These are phyloP conservation scores for Lentinula detonsa DNA, from an alignment of 768 basidiomycete genomes.

Conservation along the genomic window DNA sequence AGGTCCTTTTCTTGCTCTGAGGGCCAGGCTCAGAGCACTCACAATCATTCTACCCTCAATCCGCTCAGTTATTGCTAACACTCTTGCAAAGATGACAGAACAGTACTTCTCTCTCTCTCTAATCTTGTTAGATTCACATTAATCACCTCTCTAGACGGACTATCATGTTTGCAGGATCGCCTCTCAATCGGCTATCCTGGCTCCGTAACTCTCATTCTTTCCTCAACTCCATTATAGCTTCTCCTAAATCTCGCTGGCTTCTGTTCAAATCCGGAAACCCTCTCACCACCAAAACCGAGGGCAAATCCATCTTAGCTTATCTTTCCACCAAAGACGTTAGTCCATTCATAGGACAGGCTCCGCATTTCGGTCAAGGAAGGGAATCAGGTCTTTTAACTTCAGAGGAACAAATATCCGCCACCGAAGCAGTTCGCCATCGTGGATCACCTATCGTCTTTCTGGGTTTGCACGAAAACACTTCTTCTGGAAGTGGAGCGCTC, in stretches of 20 bases:
- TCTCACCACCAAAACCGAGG: slow-evolving; percentile 36
- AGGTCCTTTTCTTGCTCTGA: background rate
- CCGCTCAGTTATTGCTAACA: slow-evolving; percentile 2
- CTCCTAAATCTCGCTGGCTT: slow-evolving; percentile 67
- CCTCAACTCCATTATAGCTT: slow-evolving; percentile 61
- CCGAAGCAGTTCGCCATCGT: slow-evolving; percentile 54
- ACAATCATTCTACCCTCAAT: background rate
- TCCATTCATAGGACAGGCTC: slow-evolving; percentile 57
- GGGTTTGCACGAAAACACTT: slow-evolving; percentile 58
- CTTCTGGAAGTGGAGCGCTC: slow-evolving; percentile 39
- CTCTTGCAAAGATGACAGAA: slow-evolving; percentile 3
- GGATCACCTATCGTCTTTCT: slow-evolving; percentile 70
- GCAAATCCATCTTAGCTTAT: slow-evolving; percentile 38
- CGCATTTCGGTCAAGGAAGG: slow-evolving; percentile 69
- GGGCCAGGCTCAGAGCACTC: background rate
- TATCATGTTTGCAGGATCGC: slow-evolving; percentile 42
- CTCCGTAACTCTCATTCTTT: slow-evolving; percentile 69
- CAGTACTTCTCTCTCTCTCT: background rate
- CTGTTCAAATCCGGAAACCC: slow-evolving; percentile 72
- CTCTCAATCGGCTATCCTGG: slow-evolving; percentile 80
- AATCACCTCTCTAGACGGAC: background rate
- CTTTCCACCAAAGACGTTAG: slow-evolving; percentile 58
- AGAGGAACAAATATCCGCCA: slow-evolving; percentile 26
- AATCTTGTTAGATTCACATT: background rate
- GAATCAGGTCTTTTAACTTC: slow-evolving; percentile 22